Evolutionary conservation across 176 grass and related monocot species (phyloP), one percentile per base, ranked within the genome.

Genomic region (Aegilops bicornis): DNA sequence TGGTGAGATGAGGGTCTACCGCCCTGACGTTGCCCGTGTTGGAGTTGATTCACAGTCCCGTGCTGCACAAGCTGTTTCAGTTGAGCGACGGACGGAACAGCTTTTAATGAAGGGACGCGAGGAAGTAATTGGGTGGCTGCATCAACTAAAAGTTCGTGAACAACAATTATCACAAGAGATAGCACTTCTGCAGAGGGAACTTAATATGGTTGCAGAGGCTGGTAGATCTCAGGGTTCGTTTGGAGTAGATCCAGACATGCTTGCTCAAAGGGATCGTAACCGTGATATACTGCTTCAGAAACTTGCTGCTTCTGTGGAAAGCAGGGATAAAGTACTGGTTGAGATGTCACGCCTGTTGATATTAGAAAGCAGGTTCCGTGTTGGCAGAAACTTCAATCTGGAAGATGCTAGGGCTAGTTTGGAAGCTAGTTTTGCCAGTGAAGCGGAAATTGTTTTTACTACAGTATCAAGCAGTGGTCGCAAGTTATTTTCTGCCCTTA

Each of bases 361-460:
- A 84, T 86, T 97, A 59, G 97, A 99, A 88, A 88, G 92, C 79
- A 94, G 78, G 73, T 99, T 97, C 69, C 90, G 94, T 78, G 50
- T 65, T 78, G 97, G 97, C 42, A 79, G 89, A 69, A 99, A 69
- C 90, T 99, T 99, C 81, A 99, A 97, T 87, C 43, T 97, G 83
- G 97, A 99, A 88, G 97, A 99, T 86, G 92, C 91, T 80, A 93
- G 97, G 79, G 89, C 94, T 74, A 97, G 88, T 43, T 82, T 99
- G 48, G 97, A 99, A 91, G 97, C 94, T 65, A 99, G 94, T 82
- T 99, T 99, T 61, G 94, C 97, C 22, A 99, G 96, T 32, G 97
- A 99, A 91, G 97, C 97, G 52, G 97, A 99, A 88, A 99, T 99
- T 87, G 97, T 99, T 85, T 99, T 99, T 79, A 99, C 97, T 73